Evolutionary conservation across 805 yeast species (phyloP), one percentile per base, ranked within the genome.

Genomic region (Wickerhamiella galacta): DNA sequence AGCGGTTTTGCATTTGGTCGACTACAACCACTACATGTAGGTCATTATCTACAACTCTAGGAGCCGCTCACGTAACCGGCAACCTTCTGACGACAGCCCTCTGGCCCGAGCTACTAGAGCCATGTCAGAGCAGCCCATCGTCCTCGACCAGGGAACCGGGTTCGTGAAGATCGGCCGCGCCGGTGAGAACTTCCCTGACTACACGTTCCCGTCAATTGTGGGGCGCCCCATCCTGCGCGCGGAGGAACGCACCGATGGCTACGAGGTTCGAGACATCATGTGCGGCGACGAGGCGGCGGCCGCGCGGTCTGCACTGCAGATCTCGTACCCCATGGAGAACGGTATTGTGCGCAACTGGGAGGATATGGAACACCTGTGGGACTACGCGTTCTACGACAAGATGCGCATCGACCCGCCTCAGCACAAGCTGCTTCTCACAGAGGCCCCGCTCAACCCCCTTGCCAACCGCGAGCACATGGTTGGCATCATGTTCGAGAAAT

Each of bases 81-180:
- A n/a, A n/a, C n/a, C n/a, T n/a, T n/a, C n/a, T n/a, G n/a, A n/a
- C n/a, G n/a, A n/a, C n/a, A n/a, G n/a, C n/a, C n/a, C n/a, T n/a
- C n/a, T n/a, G n/a, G n/a, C n/a, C 22, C 6, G 22, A 20, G 22
- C 9, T 20, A 6, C 22, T 20, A 10, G 10, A 6, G n/a, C 25
- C 12, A 28, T 21, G 28, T 33, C 28, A 38, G 33, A 20, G 37
- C 47, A 47, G 37, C 51, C 51, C 24, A 47, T 47, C 40, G 98
- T 90, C 47, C 80, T 90, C 46, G 98, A 90, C 62, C 96, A 90
- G 63, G 98, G 98, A 62, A 90, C 98, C 31, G 98, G 98, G 37
- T 90, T 90, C 54, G 95, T 87, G 34, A 87, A 85, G 56, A 81
- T 87, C 45, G 98, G 98, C 38, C 72, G 94, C 50, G 95, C 92